Evolutionary conservation across 495 filamentous ascomycete genomes (phyloP), one percentile per base, ranked within the genome.

Genomic region (Aspergillus nidulans): DNA sequence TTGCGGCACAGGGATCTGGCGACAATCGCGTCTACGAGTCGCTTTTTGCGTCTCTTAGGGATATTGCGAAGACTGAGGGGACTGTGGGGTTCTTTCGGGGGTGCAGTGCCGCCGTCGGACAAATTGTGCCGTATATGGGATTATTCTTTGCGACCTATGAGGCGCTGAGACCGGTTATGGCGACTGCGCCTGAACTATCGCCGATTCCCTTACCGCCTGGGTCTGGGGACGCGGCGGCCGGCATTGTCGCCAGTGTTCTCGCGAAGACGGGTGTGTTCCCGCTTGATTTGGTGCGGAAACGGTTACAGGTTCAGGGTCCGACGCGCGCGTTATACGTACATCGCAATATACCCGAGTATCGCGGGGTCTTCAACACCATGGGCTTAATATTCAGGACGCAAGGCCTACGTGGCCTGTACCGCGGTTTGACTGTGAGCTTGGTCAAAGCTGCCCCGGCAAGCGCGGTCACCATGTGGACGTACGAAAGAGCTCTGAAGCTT

Each of bases 391-490:
- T 94, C 45, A 67, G 61, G 58, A 77, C 66, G 13, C 94, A 99
- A 66, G 91, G 94, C 2, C 62, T 79, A 15, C 78, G 88, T 52
- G 95, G 94, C 0, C 63, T 99, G 54, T 99, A 97, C 69, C 77
- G 91, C 43, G 94, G 94, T 2, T 69, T 99, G 56, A 86, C 85
- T 4, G 90, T 97, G 3, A 91, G 90, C 62, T 67, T 99, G 70
- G 58, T 97, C 55, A 99, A 99, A 76, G 91, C 94, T 15, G 95
- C 92, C 25, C 94, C 94, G 43, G 85, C 95, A 19, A 95, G 90
- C 70, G 95, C 94, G 1, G 84, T 96, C 18, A 99, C 94, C 0
- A 94, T 99, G 89, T 99, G 95, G 94, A 97, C 92, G 1, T 97
- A 97, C 71, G 94, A 97, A 72, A 71, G 82, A 59, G 80, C 78